phyloP scores from a whole-genome alignment of 345 rosid genomes.

The Salix suchowensis region DNA sequence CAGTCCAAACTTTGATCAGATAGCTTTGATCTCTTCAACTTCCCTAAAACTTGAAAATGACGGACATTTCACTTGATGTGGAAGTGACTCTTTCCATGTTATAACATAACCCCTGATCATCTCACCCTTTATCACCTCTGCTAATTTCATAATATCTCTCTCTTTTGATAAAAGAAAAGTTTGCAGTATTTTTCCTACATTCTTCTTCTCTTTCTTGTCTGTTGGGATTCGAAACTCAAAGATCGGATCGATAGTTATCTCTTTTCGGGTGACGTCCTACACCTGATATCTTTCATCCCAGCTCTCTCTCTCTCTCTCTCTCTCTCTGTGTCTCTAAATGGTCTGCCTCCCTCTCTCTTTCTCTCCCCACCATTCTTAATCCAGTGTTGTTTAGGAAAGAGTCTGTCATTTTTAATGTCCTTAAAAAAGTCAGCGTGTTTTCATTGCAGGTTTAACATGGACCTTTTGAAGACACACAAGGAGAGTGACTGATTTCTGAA shows the following conservation, averaged over 20 bases:
- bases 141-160: background rate
- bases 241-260: conserved; percentile 8
- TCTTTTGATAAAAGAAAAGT: background rate
- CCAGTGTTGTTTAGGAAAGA: background rate
- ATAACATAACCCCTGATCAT: background rate
- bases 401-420: background rate
- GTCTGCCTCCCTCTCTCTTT: background rate
- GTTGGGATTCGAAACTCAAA: conserved; percentile 15
- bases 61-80: background rate
- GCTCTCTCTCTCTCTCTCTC: background rate
- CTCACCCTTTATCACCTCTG: background rate
- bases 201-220: background rate
- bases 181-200: background rate
- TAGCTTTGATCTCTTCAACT: background rate
- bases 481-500: background rate
- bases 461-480: background rate
- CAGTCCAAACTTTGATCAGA: too few relatives aligned
- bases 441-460: background rate
- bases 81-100: background rate
- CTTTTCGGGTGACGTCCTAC: background rate
- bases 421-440: background rate
- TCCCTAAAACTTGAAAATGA: background rate
- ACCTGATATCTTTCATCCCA: background rate
- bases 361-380: background rate
- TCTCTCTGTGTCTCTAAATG: background rate